Evolutionary conservation across 495 filamentous ascomycete species (phyloP).

Genomic region (Cenococcum geophilum): DNA sequence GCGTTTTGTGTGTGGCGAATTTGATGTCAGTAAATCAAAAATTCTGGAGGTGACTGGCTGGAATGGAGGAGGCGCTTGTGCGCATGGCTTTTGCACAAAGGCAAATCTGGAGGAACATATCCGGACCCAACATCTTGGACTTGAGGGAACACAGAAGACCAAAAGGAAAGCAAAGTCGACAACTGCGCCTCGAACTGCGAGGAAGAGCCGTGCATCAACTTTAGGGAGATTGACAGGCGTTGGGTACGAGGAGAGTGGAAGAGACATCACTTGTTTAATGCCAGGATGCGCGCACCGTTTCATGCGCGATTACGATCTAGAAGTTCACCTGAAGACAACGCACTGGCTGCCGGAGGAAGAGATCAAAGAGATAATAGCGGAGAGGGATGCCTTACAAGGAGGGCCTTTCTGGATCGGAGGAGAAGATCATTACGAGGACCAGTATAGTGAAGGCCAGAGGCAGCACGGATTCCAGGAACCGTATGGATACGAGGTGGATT

Average conservation of each 20-base stretch:
- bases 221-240: constrained; percentile 51
- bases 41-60: constrained; percentile 48
- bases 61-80: constrained; percentile 62
- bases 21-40: constrained; percentile 52
- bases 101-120: constrained; percentile 75
- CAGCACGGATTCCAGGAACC: not conserved
- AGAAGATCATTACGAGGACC: not conserved
- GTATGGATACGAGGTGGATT: not conserved
- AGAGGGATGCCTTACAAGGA: constrained; percentile 33
- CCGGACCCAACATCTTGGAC: constrained; percentile 64
- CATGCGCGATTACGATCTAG: constrained; percentile 59
- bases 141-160: constrained; percentile 38
- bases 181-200: constrained; percentile 1
- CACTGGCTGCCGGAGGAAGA: constrained; percentile 49
- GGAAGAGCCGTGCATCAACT: constrained; percentile 7
- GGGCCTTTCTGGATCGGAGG: constrained; percentile 45
- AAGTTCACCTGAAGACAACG: constrained; percentile 54
- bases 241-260: constrained; percentile 49
- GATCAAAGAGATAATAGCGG: constrained; percentile 40
- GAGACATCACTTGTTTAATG: constrained; percentile 52
- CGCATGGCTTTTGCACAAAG: constrained; percentile 61
- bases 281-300: constrained; percentile 55
- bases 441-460: not conserved
- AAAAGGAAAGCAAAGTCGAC: constrained; percentile 32
- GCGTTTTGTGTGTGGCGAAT: constrained; percentile 66